A percentile compares a stretch with the other conserved stretches of the same genome.
Conservation (phyloP, 2,329 filamentous ascomycete genomes). For the Dactylonectria estremocensis region DNA sequence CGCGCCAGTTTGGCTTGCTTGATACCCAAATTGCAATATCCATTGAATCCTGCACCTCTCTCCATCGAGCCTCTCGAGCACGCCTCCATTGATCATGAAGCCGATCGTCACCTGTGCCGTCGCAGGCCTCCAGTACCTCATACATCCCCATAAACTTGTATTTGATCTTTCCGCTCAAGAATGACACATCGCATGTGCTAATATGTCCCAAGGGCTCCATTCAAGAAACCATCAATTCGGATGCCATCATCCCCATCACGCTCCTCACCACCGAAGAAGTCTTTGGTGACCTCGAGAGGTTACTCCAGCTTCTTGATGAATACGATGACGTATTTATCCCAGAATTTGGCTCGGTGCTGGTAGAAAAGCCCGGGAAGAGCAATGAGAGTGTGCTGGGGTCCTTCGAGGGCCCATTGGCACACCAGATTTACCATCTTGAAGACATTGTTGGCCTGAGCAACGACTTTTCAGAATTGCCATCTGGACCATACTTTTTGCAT, state of each 20-base stretch:
- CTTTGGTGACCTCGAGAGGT: conserved; percentile 54
- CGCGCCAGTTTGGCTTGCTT: too few relatives aligned
- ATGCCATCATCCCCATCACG: conserved; percentile 58
- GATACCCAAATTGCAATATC: too few relatives aligned
- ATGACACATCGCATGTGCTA: not conserved
- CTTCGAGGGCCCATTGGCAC: not conserved
- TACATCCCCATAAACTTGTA: conserved; percentile 58
- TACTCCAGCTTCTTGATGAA: conserved; percentile 51
- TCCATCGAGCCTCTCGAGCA: not conserved
- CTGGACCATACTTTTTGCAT: conserved; percentile 59
- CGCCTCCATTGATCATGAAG: conserved; percentile 40
- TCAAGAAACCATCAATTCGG: conserved; percentile 59
- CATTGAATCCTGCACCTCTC: not conserved
- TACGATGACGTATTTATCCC: conserved; percentile 58
- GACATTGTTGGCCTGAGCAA: conserved; percentile 33
- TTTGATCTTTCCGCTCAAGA: not conserved
- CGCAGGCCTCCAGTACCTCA: conserved; percentile 57
- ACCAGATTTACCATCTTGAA: conserved; percentile 43
- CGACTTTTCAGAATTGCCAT: conserved; percentile 51
- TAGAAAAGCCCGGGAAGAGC: conserved; percentile 54
- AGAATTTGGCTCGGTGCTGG: conserved; percentile 57
- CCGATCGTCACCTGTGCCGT: conserved; percentile 56
- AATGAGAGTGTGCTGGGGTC: conserved; percentile 30
- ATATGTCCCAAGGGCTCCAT: conserved; percentile 54
- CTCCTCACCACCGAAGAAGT: conserved; percentile 57